Percentiles rank a stretch among this genome's conserved stretches.
Conservation (phyloP, 2,329 filamentous ascomycete species). For the Juglanconis sp. region DNA sequence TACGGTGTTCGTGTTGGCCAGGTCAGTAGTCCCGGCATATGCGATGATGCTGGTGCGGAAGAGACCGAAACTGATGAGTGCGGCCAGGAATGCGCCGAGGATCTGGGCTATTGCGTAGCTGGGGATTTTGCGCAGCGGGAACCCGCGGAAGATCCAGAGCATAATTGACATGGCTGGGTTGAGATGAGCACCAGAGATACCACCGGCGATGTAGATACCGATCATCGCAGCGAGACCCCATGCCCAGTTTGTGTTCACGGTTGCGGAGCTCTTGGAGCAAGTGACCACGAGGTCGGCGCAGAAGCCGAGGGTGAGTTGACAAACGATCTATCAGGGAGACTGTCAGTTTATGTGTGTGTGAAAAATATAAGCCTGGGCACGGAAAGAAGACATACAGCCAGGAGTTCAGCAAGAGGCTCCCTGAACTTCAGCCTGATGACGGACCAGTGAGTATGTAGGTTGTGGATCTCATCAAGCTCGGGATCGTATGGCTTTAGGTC, state of each 20-base stretch:
- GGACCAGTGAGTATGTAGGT: conserved; percentile 45
- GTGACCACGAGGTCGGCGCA: conserved; percentile 46
- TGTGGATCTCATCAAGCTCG: conserved; percentile 42
- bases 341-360: neutral
- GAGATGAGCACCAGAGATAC: conserved; percentile 43
- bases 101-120: conserved; percentile 51
- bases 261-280: conserved; percentile 25
- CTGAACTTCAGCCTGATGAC: conserved; percentile 48
- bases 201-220: conserved; percentile 44
- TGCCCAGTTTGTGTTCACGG: conserved; percentile 41
- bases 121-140: conserved; percentile 48
- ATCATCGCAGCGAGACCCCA: conserved; percentile 56
- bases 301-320: conserved; percentile 41
- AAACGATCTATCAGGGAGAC: conserved; percentile 9
- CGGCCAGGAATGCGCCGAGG: conserved; percentile 48
- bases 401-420: conserved; percentile 50
- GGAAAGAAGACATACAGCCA: conserved; percentile 34
- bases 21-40: conserved; percentile 18
- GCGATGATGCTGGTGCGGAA: conserved; percentile 35
- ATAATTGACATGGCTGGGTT: conserved; percentile 42
- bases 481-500: conserved; percentile 13
- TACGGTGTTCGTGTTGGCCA: conserved; percentile 29
- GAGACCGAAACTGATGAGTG: conserved; percentile 42
- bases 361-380: neutral
- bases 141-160: conserved; percentile 47